Evolutionary conservation across 768 basidiomycete genomes (phyloP), one percentile per base, ranked within the genome.

Genomic region (Mycena belliarum): DNA sequence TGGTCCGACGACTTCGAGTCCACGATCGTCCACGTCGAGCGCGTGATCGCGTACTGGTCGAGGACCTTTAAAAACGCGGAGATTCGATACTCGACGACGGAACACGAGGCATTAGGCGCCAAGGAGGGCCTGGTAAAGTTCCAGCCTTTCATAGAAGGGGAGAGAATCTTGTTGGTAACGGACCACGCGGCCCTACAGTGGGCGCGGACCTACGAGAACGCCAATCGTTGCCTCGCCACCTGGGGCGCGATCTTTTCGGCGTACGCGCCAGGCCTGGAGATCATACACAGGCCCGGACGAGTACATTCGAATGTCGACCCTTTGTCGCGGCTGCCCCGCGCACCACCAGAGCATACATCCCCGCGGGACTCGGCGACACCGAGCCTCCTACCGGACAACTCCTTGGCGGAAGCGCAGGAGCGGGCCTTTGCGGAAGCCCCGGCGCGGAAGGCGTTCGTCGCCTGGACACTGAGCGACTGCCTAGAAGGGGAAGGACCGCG

Each of bases 121-220:
- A 70, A 72, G 40, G 70, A 72, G 54, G 66, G 63, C 0, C 46
- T 72, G 10, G 56, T 72, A 5, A 59, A 63, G 28, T 72, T 72
- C 32, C 66, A 69, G 35, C 60, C 70, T 1, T 70, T 58, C 61
- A 66, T 72, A 11, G 69, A 72, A 67, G 72, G 70, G 12, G 68
- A 69, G 58, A 25, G 48, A 15, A 53, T 70, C 2, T 21, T 61
- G 1, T 16, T 59, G 18, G 38, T 59, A 2, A 60, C 61, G 0
- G 57, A 63, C 20, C 56, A 61, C 23, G 24, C 37, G 2, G 37
- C 37, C 10, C 37, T 63, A 2, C 57, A 59, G 10, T 63, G 61
- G 61, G 53, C 52, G 0, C 41, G 38, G 5, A 55, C 53, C 0
- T 63, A 55, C 18, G 52, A 63, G 43, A 63, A 59, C 9, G 28